Percentiles rank a stretch among this genome's conserved stretches.
phyloP scores from a whole-genome alignment of 169 alveolate species.

The Plasmodium gonderi region DNA sequence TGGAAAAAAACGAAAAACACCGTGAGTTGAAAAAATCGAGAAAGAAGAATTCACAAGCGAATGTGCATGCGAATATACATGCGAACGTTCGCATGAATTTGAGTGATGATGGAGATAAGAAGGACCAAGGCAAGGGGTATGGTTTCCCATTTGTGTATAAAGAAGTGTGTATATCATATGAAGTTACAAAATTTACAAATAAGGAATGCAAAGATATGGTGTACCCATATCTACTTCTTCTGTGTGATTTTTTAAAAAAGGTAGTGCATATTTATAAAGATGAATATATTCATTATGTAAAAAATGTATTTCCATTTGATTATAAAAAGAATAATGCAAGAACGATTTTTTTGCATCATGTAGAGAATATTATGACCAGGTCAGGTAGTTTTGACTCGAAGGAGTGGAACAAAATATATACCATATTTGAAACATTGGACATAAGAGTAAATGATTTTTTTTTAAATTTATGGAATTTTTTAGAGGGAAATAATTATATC shows the following conservation, averaged over 20 bases:
- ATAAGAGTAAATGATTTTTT: not conserved
- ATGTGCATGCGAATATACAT: not conserved
- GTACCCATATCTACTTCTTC: conserved; percentile 45
- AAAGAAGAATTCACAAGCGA: not conserved
- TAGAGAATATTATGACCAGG: conserved; percentile 58
- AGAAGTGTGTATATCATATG: conserved; percentile 32
- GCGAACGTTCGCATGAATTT: too few relatives aligned
- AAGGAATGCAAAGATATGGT: conserved; percentile 17
- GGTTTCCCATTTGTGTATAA: conserved; percentile 32
- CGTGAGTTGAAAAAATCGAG: not conserved
- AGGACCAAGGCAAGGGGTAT: not conserved
- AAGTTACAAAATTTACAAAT: conserved; percentile 15
- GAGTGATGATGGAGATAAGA: not conserved
- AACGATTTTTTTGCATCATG: not conserved
- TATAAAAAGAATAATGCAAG: not conserved
- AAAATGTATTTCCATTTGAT: conserved; percentile 9
- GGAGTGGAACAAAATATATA: conserved; percentile 57
- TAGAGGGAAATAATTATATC: conserved; percentile 23
- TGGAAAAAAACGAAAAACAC: not conserved
- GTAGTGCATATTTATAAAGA: conserved; percentile 30
- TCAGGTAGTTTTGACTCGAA: conserved; percentile 70
- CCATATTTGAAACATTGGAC: conserved; percentile 34
- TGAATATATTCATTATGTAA: not conserved
- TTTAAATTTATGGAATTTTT: conserved; percentile 1
- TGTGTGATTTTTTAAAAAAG: conserved; percentile 36